A percentile compares a stretch with the other conserved stretches of the same genome.
Evolutionary conservation across 2,329 filamentous ascomycete species (phyloP).

Genomic region (Colletotrichum abscissum): DNA sequence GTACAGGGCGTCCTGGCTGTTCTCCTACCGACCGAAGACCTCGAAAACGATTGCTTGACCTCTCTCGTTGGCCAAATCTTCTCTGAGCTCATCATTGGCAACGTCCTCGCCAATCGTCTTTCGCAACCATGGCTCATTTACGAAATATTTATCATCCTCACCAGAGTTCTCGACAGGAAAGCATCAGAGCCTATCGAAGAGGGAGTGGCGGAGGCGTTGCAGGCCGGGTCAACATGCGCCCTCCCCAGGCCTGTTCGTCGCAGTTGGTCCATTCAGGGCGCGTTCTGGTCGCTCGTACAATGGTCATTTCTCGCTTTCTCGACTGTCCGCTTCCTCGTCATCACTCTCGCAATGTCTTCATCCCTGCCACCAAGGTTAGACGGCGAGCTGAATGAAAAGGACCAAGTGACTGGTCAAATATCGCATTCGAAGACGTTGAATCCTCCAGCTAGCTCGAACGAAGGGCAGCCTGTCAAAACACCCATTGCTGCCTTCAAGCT

Average conservation of each 20-base stretch:
- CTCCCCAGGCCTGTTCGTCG: constrained; percentile 27
- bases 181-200: constrained; percentile 20
- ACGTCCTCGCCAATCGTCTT: constrained; percentile 80
- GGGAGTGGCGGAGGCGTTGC: constrained; percentile 23
- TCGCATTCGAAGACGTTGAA: constrained; percentile 39
- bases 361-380: constrained; percentile 68
- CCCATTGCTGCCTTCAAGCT: constrained; percentile 82
- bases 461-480: constrained; percentile 51
- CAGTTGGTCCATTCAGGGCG: constrained; percentile 54
- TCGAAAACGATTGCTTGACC: constrained; percentile 87
- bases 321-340: constrained; percentile 73
- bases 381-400: constrained; percentile 8
- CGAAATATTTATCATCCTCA: constrained; percentile 82
- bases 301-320: constrained; percentile 67
- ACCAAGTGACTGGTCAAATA: constrained; percentile 39
- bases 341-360: constrained; percentile 74
- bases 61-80: constrained; percentile 88
- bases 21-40: constrained; percentile 90
- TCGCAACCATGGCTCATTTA: constrained; percentile 91
- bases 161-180: constrained; percentile 51
- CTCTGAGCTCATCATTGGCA: constrained; percentile 89
- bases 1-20: constrained; percentile 84
- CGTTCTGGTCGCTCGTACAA: constrained; percentile 70
- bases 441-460: constrained; percentile 31
- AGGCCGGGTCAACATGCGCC: constrained; percentile 2